These are phyloP conservation scores for Alternaria arborescens DNA, from an alignment of 2,329 filamentous ascomycete species.

Conservation along the genomic window DNA sequence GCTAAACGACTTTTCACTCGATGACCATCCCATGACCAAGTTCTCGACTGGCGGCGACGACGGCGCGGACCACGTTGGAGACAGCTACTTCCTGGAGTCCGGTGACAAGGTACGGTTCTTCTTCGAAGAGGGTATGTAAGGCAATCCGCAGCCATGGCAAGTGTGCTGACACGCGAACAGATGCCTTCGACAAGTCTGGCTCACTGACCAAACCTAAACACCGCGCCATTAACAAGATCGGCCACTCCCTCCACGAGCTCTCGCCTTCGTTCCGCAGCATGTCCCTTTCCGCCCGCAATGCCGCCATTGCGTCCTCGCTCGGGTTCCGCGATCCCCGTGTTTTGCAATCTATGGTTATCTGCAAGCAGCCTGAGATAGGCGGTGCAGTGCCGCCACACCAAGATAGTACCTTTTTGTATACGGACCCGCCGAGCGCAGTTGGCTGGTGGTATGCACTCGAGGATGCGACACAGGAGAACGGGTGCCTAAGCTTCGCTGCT, in stretches of 20 bases:
- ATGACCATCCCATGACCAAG: constrained; percentile 87
- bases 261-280: constrained; percentile 59
- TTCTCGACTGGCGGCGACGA: constrained; percentile 85
- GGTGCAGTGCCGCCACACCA: constrained; percentile 91
- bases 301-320: constrained; percentile 72
- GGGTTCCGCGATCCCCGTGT: constrained; percentile 79
- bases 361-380: constrained; percentile 96
- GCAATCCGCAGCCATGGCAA: neutral
- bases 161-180: constrained; percentile 49
- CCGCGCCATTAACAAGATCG: constrained; percentile 78
- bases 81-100: constrained; percentile 90
- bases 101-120: constrained; percentile 96
- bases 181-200: constrained; percentile 76
- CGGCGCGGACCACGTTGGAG: constrained; percentile 79
- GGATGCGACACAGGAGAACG: constrained; percentile 86
- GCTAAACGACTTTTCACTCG: constrained; percentile 78
- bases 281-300: constrained; percentile 64
- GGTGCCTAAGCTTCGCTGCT: constrained; percentile 84
- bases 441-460: constrained; percentile 98
- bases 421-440: constrained; percentile 84
- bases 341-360: constrained; percentile 97
- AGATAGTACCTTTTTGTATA: constrained; percentile 92
- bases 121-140: constrained; percentile 76
- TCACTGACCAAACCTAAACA: constrained; percentile 79
- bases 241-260: constrained; percentile 60